Evolutionary conservation across 768 basidiomycete genomes (phyloP).

Genomic region (Lentinula sp.): DNA sequence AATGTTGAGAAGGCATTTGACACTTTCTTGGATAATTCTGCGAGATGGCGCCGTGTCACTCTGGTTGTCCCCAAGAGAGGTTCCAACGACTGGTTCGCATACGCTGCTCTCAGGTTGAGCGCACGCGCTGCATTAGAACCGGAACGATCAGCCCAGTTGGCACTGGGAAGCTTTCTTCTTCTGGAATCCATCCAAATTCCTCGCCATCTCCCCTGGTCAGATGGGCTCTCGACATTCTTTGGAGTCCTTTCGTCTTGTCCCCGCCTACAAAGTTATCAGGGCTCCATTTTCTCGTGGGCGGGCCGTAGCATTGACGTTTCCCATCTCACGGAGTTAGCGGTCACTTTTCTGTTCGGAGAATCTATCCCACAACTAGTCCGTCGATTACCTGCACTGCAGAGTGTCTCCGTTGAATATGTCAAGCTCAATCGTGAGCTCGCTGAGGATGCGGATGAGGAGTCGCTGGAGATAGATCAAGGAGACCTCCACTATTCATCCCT

Average conservation of each 20-base stretch:
- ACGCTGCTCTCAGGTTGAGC: not conserved
- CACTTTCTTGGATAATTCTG: not conserved
- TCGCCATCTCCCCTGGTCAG: not conserved
- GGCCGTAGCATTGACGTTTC: not conserved
- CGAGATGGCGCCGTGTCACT: not conserved
- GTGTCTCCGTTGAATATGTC: not conserved
- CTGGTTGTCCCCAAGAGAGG: not conserved
- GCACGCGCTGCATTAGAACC: not conserved
- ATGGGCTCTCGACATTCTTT: not conserved
- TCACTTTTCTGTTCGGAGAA: not conserved
- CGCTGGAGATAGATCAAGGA: not conserved
- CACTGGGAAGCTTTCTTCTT: not conserved
- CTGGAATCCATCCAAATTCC: not conserved
- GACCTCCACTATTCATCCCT: not conserved
- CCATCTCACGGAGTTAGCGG: not conserved
- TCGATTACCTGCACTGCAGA: not conserved
- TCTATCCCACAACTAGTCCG: not conserved
- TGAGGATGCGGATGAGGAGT: not conserved
- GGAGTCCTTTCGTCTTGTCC: not conserved
- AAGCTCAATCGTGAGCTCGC: not conserved
- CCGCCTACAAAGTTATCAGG: not conserved
- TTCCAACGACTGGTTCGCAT: not conserved
- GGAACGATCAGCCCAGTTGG: not conserved
- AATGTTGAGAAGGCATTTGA: not conserved
- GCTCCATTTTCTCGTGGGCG: not conserved